A percentile compares a stretch with the other conserved stretches of the same genome.
These are phyloP conservation scores for Alternaria sp. DNA, from an alignment of 2,329 filamentous ascomycete genomes.

Conservation along the genomic window DNA sequence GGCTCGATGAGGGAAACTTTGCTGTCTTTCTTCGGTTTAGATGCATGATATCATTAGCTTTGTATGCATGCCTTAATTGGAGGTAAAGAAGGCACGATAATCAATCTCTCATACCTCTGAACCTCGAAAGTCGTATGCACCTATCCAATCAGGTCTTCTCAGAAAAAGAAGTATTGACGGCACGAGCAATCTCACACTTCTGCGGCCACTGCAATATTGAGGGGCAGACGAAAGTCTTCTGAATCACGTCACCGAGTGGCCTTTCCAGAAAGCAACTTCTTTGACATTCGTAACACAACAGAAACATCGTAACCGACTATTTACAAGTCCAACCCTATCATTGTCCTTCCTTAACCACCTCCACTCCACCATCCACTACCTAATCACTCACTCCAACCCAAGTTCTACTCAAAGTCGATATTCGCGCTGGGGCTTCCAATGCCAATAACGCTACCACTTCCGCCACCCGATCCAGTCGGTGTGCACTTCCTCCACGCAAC, in stretches of 20 bases:
- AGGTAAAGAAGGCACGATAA: neutral
- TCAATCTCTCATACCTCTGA: neutral
- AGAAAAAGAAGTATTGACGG: neutral
- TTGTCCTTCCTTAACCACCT: neutral
- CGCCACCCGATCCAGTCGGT: slow-evolving; percentile 2
- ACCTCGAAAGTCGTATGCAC: neutral
- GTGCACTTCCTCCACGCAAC: slow-evolving; percentile 40
- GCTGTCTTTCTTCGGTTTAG: neutral
- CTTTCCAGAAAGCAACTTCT: neutral
- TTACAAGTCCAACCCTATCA: neutral
- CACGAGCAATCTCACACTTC: neutral
- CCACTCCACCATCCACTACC: neutral
- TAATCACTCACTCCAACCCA: neutral
- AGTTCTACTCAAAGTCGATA: slow-evolving; percentile 20
- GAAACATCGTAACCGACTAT: neutral
- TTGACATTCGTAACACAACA: neutral
- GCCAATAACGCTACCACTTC: slow-evolving; percentile 28
- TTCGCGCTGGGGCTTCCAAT: slow-evolving; percentile 31
- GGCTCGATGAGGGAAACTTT: slow-evolving; percentile 7
- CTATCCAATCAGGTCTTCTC: neutral
- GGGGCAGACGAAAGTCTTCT: no score
- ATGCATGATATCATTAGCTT: slow-evolving; percentile 10
- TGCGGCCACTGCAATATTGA: neutral
- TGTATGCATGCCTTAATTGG: neutral
- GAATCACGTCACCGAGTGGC: neutral